Conservation (phyloP, 1,139 yeast genomes). For the Suhomyces wounanorum region DNA sequence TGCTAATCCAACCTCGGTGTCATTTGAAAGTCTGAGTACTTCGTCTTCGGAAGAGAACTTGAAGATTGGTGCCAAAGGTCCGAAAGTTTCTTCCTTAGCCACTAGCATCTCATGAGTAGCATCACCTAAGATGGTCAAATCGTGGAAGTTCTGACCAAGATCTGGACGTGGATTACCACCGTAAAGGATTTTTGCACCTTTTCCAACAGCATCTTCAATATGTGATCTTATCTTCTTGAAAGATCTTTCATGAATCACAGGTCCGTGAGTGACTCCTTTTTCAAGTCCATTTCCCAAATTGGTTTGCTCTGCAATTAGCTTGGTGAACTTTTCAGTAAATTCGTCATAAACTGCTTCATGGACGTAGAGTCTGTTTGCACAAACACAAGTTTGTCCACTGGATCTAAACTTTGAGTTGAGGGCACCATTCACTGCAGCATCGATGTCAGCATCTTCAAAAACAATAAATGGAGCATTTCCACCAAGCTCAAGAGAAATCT, state of each 20-base stretch:
- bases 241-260: constrained; percentile 44
- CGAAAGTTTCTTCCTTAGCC: constrained; percentile 47
- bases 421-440: constrained; percentile 50
- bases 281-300: constrained; percentile 44
- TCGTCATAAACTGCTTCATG: constrained; percentile 69
- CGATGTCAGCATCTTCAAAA: constrained; percentile 51
- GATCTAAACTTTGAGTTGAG: constrained; percentile 61
- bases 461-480: constrained; percentile 56
- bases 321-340: constrained; percentile 39
- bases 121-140: constrained; percentile 43
- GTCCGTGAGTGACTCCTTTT: constrained; percentile 47
- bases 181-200: constrained; percentile 45
- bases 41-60: constrained; percentile 44
- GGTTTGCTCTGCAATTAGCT: constrained; percentile 24
- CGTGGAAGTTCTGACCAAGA: constrained; percentile 42
- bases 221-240: constrained; percentile 43
- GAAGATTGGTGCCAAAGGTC: constrained; percentile 48
- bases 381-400: constrained; percentile 91
- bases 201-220: constrained; percentile 41
- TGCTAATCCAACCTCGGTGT: constrained; percentile 47
- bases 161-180: constrained; percentile 44
- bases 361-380: constrained; percentile 81
- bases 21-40: constrained; percentile 40
- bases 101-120: constrained; percentile 45
- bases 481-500: constrained; percentile 53